Evolutionary conservation across 169 alveolate genomes (phyloP).

Genomic region (Cryptosporidium bovis): DNA sequence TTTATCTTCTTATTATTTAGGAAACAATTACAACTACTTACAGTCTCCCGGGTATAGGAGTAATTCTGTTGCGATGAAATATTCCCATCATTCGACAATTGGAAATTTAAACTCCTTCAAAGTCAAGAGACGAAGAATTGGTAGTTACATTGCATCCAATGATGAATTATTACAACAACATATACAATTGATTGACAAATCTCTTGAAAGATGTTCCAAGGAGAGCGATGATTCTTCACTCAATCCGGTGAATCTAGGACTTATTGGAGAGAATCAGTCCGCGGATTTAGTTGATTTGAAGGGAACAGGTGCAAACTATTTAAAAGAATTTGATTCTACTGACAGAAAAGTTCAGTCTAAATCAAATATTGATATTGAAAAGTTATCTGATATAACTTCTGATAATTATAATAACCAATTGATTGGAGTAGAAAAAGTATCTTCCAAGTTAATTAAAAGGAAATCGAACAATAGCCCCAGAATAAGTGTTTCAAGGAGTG

Average conservation of each 20-base stretch:
- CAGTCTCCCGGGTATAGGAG: constrained; percentile 34
- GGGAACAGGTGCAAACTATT: no score
- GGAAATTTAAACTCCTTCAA: neutral
- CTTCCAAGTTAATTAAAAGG: no score
- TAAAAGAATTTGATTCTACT: neutral
- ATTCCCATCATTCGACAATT: neutral
- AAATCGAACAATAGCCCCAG: no score
- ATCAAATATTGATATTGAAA: no score
- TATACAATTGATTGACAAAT: constrained; percentile 53
- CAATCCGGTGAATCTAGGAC: neutral
- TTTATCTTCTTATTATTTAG: constrained; percentile 52
- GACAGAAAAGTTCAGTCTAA: neutral
- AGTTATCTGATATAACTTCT: no score
- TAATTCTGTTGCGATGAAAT: constrained; percentile 24
- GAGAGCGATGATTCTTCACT: neutral
- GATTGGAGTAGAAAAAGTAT: no score
- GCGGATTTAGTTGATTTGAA: no score
- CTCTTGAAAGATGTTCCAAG: constrained; percentile 31
- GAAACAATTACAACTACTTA: neutral
- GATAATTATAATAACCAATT: no score
- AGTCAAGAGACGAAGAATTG: constrained; percentile 50
- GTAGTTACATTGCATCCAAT: constrained; percentile 23
- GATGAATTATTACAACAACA: constrained; percentile 63
- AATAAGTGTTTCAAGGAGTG: no score
- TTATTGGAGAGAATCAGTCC: no score